Evolutionary conservation across 176 grass and related monocot species (phyloP).

Genomic region (maize (Zea mays)): DNA sequence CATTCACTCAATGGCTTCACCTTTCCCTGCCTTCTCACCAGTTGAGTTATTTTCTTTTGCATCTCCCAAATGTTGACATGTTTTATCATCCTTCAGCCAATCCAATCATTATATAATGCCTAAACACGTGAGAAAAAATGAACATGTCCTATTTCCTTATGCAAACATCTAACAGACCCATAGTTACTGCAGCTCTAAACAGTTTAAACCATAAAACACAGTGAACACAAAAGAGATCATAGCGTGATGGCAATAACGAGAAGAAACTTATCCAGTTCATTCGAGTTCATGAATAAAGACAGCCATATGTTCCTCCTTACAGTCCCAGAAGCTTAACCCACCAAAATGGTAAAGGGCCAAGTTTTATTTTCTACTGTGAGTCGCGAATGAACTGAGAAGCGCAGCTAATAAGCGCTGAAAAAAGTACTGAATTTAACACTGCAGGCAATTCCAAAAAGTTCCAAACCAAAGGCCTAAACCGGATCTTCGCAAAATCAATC

Average conservation of each 20-base stretch:
- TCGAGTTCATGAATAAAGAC: not conserved
- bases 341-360: not conserved
- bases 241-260: not conserved
- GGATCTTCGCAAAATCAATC: constrained; percentile 23
- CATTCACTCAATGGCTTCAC: not conserved
- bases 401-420: not conserved
- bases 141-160: not conserved
- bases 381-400: not conserved
- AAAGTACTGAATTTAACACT: not conserved
- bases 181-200: not conserved
- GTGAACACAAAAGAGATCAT: not conserved
- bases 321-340: not conserved
- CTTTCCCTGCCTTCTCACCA: not conserved
- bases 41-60: not conserved
- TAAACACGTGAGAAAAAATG: not conserved
- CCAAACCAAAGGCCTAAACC: constrained; percentile 7
- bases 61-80: not conserved
- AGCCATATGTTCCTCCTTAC: not conserved
- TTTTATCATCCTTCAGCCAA: not conserved
- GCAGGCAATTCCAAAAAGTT: not conserved
- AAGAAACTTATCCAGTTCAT: not conserved
- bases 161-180: not conserved
- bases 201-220: constrained; percentile 1
- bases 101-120: not conserved
- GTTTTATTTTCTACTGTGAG: not conserved